phyloP scores from a whole-genome alignment of 2,329 filamentous ascomycete genomes.

The Calycina marina region DNA sequence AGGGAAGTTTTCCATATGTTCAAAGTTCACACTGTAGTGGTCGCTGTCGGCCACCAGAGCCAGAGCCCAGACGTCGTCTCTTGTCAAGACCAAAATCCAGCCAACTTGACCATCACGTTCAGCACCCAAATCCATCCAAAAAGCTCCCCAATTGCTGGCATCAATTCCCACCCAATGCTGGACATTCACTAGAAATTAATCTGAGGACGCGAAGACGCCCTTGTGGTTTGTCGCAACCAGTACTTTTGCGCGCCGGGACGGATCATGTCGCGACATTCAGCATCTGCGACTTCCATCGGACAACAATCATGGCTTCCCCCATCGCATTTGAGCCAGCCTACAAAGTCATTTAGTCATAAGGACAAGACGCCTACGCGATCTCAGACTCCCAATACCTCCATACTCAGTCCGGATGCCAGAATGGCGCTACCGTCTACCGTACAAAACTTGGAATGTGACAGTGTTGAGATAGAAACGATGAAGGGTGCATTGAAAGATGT shows the following conservation, averaged over 20 bases:
- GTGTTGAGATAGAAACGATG: conserved; percentile 54
- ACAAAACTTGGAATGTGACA: conserved; percentile 33
- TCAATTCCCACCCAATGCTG: conserved; percentile 14
- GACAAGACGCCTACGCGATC: conserved; percentile 37
- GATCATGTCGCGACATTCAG: conserved; percentile 13
- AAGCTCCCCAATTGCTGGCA: conserved; percentile 6
- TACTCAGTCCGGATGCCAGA: conserved; percentile 23
- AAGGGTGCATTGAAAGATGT: conserved; percentile 61
- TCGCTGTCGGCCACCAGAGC: too few species aligned
- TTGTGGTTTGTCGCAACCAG: conserved; percentile 15
- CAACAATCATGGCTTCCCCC: conserved; percentile 51
- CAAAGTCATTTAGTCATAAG: conserved; percentile 37
- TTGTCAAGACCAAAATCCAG: conserved; percentile 2
- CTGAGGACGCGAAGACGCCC: conserved; percentile 15
- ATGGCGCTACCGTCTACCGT: conserved; percentile 30
- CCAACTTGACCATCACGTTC: conserved; percentile 12
- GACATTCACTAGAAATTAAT: conserved; percentile 10
- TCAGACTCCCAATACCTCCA: conserved; percentile 16
- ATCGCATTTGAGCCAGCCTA: conserved; percentile 31
- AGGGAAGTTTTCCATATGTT: too few species aligned
- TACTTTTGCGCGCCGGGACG: conserved; percentile 7
- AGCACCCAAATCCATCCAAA: conserved; percentile 13
- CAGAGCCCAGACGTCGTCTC: neutral
- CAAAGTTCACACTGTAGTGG: too few species aligned
- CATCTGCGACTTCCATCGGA: conserved; percentile 25